phyloP scores from a whole-genome alignment of 495 filamentous ascomycete genomes.

The Trichocladium antarcticum region DNA sequence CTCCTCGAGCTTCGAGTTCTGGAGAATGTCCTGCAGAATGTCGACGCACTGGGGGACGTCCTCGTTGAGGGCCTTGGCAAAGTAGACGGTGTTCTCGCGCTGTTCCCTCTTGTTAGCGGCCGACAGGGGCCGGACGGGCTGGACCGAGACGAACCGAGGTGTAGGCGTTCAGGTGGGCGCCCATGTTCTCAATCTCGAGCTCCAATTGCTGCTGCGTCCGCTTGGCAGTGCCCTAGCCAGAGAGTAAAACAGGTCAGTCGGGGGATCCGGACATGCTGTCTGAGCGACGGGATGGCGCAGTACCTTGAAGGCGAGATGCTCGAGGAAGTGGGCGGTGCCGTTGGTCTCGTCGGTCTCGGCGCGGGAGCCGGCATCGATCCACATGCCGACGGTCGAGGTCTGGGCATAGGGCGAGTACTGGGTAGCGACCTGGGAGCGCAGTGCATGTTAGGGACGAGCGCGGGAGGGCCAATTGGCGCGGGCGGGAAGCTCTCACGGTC shows the following conservation, averaged over 20 bases:
- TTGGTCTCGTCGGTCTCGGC: conserved; percentile 98
- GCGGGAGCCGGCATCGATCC: conserved; percentile 97
- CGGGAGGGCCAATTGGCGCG: conserved; percentile 21
- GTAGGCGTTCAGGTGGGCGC: conserved; percentile 97
- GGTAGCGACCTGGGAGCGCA: conserved; percentile 65
- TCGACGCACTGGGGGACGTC: conserved; percentile 93
- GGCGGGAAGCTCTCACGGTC: conserved; percentile 58
- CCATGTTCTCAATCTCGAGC: conserved; percentile 99
- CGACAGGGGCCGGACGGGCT: not conserved
- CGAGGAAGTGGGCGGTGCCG: conserved; percentile 97
- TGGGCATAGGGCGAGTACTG: conserved; percentile 97
- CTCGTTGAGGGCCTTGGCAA: conserved; percentile 96
- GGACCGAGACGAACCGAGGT: conserved; percentile 67
- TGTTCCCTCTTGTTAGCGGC: conserved; percentile 37
- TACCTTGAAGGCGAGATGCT: conserved; percentile 99
- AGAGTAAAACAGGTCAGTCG: not conserved
- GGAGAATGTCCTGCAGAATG: conserved; percentile 97
- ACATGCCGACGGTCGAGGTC: conserved; percentile 96
- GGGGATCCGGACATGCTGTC: conserved; percentile 1
- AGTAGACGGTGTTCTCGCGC: conserved; percentile 99
- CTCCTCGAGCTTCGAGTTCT: conserved; percentile 94
- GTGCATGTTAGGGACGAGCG: conserved; percentile 30
- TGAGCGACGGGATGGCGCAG: conserved; percentile 1
- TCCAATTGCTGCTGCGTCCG: conserved; percentile 92
- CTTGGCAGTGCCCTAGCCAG: conserved; percentile 68